A percentile compares a stretch with the other conserved stretches of the same genome.
These are phyloP conservation scores for Albizia julibrissin DNA, from an alignment of 306 rosid genomes.

Conservation along the genomic window DNA sequence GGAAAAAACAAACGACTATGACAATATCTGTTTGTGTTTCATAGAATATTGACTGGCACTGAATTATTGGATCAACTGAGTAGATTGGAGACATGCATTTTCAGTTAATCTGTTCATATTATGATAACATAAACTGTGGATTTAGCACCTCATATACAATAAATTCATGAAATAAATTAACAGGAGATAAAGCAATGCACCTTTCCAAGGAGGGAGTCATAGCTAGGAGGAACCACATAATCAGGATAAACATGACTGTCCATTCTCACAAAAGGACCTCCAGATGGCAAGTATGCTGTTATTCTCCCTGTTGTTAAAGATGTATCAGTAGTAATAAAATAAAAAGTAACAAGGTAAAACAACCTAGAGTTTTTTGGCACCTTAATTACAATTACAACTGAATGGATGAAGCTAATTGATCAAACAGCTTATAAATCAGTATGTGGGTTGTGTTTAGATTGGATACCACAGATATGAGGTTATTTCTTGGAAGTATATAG, in stretches of 20 bases:
- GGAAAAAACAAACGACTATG: conserved; percentile 10
- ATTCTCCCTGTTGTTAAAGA: conserved; percentile 76
- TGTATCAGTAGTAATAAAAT: conserved; percentile 2
- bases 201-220: conserved; percentile 98
- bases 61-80: neutral
- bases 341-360: neutral
- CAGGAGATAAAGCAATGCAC: conserved; percentile 33
- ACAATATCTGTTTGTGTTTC: neutral
- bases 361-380: neutral
- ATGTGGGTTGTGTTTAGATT: conserved; percentile 15
- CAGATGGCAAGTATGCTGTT: conserved; percentile 92
- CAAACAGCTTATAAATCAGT: neutral
- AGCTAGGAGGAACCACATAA: conserved; percentile 98
- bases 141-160: conserved; percentile 22
- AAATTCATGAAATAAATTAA: conserved; percentile 3
- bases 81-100: conserved; percentile 4
- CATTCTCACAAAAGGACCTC: conserved; percentile 99
- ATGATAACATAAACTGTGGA: conserved; percentile 12
- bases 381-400: conserved; percentile 17
- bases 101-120: conserved; percentile 21
- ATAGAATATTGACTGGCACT: neutral
- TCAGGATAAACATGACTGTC: conserved; percentile 96
- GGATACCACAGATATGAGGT: conserved; percentile 8
- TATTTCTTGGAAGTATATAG: neutral
- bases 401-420: conserved; percentile 18